A percentile compares a stretch with the other conserved stretches of the same genome.
Conservation (phyloP, 441 rosid genomes). For the Jatropha podagrica region DNA sequence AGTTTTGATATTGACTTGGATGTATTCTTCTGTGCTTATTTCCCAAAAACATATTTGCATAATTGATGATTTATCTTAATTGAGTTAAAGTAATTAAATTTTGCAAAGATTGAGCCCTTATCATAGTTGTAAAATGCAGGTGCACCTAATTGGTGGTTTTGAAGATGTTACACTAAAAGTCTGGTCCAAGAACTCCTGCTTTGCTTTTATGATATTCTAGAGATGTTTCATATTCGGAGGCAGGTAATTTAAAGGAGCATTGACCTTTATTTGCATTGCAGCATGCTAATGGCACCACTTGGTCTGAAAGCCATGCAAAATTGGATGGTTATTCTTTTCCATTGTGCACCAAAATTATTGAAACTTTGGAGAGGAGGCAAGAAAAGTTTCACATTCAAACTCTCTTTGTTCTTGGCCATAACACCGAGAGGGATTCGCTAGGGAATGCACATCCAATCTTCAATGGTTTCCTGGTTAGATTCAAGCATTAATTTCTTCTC, state of each 20-base stretch:
- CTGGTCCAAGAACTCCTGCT: constrained; percentile 27
- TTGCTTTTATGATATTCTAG: constrained; percentile 27
- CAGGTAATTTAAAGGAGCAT: constrained; percentile 31
- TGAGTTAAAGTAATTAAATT: not conserved
- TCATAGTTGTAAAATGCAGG: constrained; percentile 46
- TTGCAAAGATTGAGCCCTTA: not conserved
- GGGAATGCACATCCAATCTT: constrained; percentile 62
- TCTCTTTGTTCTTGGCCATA: constrained; percentile 65
- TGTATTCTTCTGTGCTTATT: constrained; percentile 38
- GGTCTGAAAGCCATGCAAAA: constrained; percentile 27
- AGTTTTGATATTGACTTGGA: constrained; percentile 50
- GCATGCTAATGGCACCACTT: constrained; percentile 33
- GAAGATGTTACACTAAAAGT: constrained; percentile 63
- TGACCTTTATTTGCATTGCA: constrained; percentile 56
- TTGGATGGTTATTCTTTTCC: constrained; percentile 63
- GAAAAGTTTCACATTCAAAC: constrained; percentile 69
- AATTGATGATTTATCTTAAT: not conserved
- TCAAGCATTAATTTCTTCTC: constrained; percentile 5
- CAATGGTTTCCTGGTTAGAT: constrained; percentile 70
- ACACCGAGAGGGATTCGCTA: constrained; percentile 64
- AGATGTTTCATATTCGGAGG: constrained; percentile 18
- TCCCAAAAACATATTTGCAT: not conserved
- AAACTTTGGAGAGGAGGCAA: constrained; percentile 50
- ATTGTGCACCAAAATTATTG: constrained; percentile 64
- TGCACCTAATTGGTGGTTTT: constrained; percentile 79